Conservation (phyloP, 352 stramenopile species). For the Phytophthora agathidicida region DNA sequence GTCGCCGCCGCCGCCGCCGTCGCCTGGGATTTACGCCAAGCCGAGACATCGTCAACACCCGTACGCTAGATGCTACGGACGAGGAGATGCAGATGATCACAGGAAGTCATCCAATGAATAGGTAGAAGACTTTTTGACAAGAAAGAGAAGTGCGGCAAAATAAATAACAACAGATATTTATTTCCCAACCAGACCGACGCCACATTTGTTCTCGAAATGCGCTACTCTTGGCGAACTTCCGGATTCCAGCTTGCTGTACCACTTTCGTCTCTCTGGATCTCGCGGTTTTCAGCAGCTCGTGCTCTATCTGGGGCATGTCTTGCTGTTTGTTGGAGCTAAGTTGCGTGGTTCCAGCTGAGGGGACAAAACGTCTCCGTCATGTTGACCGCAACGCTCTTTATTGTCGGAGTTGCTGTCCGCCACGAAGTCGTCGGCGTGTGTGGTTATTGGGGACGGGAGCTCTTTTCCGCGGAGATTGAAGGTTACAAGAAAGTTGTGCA, state of each 20-base stretch:
- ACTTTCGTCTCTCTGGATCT: too few species aligned
- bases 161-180: constrained; percentile 34
- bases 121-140: neutral
- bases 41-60: constrained; percentile 25
- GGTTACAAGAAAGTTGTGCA: neutral
- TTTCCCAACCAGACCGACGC: neutral
- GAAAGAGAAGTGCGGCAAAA: constrained; percentile 4
- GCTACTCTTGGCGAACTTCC: too few species aligned
- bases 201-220: too few species aligned
- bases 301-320: too few species aligned
- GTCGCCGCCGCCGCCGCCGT: constrained; percentile 24
- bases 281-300: too few species aligned
- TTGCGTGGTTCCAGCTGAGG: neutral
- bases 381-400: too few species aligned
- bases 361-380: neutral
- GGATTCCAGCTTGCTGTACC: too few species aligned
- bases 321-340: neutral
- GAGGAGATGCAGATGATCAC: constrained; percentile 3
- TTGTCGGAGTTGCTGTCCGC: neutral
- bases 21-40: constrained; percentile 34
- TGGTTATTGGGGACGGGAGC: neutral
- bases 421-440: constrained; percentile 1
- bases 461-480: neutral
- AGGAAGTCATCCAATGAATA: constrained; percentile 2
- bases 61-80: constrained; percentile 5